Conservation (phyloP, 129 eudicot genomes). For the Artemisia tridentata region DNA sequence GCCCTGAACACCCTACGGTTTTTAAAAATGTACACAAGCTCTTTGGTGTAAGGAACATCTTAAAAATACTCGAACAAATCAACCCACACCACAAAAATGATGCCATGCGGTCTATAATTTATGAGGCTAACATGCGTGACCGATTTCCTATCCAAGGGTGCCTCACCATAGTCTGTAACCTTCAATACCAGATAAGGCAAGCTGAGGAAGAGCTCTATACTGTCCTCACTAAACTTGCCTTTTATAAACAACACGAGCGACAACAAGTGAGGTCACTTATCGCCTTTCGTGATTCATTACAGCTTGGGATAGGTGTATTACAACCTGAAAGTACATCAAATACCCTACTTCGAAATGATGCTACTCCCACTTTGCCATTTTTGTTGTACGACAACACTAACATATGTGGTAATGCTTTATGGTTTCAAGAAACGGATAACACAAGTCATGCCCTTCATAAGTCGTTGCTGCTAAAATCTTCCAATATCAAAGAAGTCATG, state of each 20-base stretch:
- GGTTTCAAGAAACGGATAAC: slow-evolving; percentile 41
- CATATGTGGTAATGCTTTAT: slow-evolving; percentile 30
- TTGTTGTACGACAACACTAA: slow-evolving; percentile 29
- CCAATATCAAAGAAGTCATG: background rate
- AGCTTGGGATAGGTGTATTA: slow-evolving; percentile 5
- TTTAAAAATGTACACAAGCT: slow-evolving; percentile 70
- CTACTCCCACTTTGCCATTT: slow-evolving; percentile 29
- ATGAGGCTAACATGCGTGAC: slow-evolving; percentile 67
- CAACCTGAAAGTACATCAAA: slow-evolving; percentile 20
- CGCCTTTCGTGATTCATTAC: slow-evolving; percentile 39
- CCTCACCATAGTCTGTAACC: slow-evolving; percentile 37
- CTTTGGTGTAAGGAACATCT: slow-evolving; percentile 75
- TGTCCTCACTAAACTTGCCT: slow-evolving; percentile 41
- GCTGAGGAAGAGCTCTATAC: slow-evolving; percentile 49
- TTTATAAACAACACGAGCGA: slow-evolving; percentile 29
- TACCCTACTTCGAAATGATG: slow-evolving; percentile 32
- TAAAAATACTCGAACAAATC: slow-evolving; percentile 53
- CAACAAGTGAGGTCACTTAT: slow-evolving; percentile 31
- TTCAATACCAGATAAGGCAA: slow-evolving; percentile 39
- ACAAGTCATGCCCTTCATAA: slow-evolving; percentile 10
- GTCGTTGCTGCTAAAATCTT: background rate
- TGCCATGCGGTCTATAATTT: slow-evolving; percentile 75
- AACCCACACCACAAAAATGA: slow-evolving; percentile 40
- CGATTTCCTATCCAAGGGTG: slow-evolving; percentile 70
- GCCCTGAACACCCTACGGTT: slow-evolving; percentile 62